Evolutionary conservation across 2,329 filamentous ascomycete species (phyloP).

Genomic region (Colletotrichum higginsianum): DNA sequence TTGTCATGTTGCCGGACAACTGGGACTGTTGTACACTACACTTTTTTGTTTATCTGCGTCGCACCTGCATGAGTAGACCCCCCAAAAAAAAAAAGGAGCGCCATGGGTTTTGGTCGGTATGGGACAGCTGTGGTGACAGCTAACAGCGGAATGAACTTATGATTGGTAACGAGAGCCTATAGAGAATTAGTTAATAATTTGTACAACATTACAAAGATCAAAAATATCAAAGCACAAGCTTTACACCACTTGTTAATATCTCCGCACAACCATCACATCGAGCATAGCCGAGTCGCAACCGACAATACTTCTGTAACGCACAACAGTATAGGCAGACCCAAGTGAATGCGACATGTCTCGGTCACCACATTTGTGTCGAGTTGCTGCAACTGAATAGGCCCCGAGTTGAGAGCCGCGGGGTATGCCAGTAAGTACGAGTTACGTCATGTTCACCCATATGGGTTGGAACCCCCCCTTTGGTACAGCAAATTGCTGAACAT

Average conservation of each 20-base stretch:
- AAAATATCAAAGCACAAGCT: neutral
- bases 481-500: too few relatives aligned
- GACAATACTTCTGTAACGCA: too few relatives aligned
- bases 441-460: too few relatives aligned
- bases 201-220: neutral
- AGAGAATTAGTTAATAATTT: conserved; percentile 16
- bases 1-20: neutral
- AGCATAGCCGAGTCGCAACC: too few relatives aligned
- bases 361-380: too few relatives aligned
- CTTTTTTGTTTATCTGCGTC: neutral
- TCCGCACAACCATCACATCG: neutral
- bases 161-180: neutral
- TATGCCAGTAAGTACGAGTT: too few relatives aligned
- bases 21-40: conserved; percentile 6
- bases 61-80: conserved; percentile 2
- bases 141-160: neutral
- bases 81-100: neutral
- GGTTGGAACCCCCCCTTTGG: too few relatives aligned
- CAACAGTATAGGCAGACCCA: too few relatives aligned
- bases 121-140: neutral
- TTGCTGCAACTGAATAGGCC: too few relatives aligned
- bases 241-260: too few relatives aligned
- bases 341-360: too few relatives aligned
- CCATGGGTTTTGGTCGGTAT: neutral
- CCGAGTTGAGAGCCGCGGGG: too few relatives aligned